These are phyloP conservation scores for Ustulina deusta DNA, from an alignment of 2,329 filamentous ascomycete genomes.

Conservation along the genomic window DNA sequence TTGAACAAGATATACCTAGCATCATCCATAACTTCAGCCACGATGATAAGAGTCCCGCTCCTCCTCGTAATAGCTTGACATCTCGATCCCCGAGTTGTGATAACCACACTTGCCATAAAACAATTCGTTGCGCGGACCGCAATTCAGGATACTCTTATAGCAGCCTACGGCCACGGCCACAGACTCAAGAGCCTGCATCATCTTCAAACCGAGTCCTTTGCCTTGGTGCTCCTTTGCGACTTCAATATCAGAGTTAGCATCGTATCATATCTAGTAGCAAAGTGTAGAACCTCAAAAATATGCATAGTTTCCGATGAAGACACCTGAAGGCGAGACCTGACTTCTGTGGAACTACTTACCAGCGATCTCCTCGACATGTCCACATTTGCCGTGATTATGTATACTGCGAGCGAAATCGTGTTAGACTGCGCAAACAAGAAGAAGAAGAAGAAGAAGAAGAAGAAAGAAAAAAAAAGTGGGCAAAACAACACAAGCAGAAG, in stretches of 20 bases:
- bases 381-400: conserved; percentile 75
- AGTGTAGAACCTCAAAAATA: neutral
- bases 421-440: neutral
- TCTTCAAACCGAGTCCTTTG: conserved; percentile 80
- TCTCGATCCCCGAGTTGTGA: conserved; percentile 49
- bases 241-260: conserved; percentile 23
- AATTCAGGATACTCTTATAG: conserved; percentile 85
- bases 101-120: conserved; percentile 70
- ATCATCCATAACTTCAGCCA: conserved; percentile 28
- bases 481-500: neutral
- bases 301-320: neutral
- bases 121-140: conserved; percentile 80
- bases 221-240: conserved; percentile 83
- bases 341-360: conserved; percentile 14
- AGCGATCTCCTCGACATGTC: conserved; percentile 88
- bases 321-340: neutral
- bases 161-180: conserved; percentile 80
- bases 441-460: neutral
- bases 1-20: neutral
- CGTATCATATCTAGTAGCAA: neutral
- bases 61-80: conserved; percentile 49
- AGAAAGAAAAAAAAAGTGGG: neutral
- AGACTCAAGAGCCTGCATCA: conserved; percentile 82
- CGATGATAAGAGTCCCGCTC: conserved; percentile 46
- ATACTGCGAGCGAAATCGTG: conserved; percentile 59